Evolutionary conservation across 768 basidiomycete species (phyloP).

Genomic region (Strobilomyces echinocephalus): DNA sequence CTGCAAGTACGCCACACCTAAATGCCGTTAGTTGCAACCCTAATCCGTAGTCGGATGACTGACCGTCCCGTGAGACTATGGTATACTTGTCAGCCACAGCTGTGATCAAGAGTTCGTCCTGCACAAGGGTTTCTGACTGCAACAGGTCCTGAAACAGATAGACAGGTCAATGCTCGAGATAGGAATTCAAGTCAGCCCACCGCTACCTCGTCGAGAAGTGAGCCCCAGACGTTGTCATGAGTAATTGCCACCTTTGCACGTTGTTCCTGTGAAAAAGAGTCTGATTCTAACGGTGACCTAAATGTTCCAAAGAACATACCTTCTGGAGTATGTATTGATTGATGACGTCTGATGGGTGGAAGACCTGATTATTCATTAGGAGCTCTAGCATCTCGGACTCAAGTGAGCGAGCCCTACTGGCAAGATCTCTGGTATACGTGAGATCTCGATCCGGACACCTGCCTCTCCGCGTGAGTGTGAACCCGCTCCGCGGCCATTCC

Average conservation of each 20-base stretch:
- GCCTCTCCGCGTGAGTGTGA: not conserved
- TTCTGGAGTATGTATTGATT: conserved; percentile 22
- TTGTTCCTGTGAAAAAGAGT: conserved; percentile 12
- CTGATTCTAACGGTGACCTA: not conserved
- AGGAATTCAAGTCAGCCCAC: too few species aligned
- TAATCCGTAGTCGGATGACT: not conserved
- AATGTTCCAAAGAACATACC: not conserved
- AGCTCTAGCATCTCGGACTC: not conserved
- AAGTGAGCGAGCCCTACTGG: conserved; percentile 8
- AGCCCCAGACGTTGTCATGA: conserved; percentile 22
- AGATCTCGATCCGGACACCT: conserved; percentile 11
- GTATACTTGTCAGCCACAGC: conserved; percentile 13
- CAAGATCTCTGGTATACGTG: conserved; percentile 16
- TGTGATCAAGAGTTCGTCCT: conserved; percentile 7
- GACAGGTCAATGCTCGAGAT: not conserved
- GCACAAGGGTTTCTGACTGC: conserved; percentile 8
- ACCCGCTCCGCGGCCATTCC: not conserved
- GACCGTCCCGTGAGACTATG: conserved; percentile 8
- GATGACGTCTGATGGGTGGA: conserved; percentile 23
- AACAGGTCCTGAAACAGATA: conserved; percentile 6
- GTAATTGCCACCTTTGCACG: conserved; percentile 23
- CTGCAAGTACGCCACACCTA: conserved; percentile 20
- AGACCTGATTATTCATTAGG: conserved; percentile 14
- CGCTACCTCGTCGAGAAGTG: conserved; percentile 15
- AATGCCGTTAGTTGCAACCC: not conserved